Conservation (phyloP, 495 filamentous ascomycete genomes). For the Penicillium verhagenii region DNA sequence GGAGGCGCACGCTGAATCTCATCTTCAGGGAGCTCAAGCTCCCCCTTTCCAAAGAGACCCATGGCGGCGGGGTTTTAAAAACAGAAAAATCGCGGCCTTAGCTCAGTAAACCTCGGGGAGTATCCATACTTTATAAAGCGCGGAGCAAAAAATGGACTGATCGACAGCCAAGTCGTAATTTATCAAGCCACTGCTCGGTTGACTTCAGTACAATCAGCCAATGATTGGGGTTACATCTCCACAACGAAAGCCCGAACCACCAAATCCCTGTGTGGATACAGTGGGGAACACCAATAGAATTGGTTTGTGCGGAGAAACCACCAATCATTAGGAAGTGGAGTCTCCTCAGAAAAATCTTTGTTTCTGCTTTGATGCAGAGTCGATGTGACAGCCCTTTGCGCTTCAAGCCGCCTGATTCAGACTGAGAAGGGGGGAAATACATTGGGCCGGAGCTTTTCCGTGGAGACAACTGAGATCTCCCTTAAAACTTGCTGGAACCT, state of each 20-base stretch:
- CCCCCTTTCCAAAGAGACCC: constrained; percentile 33
- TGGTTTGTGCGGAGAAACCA: constrained; percentile 6
- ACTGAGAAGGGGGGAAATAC: too few species aligned
- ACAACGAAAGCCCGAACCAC: not conserved
- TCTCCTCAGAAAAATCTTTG: constrained; percentile 6
- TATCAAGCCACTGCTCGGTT: not conserved
- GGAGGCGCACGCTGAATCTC: constrained; percentile 23
- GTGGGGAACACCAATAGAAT: constrained; percentile 7
- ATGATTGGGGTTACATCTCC: not conserved
- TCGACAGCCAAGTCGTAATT: not conserved
- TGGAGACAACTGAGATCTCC: too few species aligned
- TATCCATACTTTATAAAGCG: not conserved
- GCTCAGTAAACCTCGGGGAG: not conserved
- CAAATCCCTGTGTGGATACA: not conserved
- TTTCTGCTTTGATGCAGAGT: not conserved
- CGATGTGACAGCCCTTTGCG: not conserved
- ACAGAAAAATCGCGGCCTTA: not conserved
- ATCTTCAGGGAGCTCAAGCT: constrained; percentile 22
- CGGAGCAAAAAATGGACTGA: not conserved
- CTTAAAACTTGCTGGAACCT: too few species aligned
- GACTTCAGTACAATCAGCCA: not conserved
- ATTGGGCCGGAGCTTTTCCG: too few species aligned
- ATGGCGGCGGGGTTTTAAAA: constrained; percentile 16
- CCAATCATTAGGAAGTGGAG: constrained; percentile 7
- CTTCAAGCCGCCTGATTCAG: too few species aligned